phyloP scores from a whole-genome alignment of 169 alveolate species.

The Plasmodium blacklocki region DNA sequence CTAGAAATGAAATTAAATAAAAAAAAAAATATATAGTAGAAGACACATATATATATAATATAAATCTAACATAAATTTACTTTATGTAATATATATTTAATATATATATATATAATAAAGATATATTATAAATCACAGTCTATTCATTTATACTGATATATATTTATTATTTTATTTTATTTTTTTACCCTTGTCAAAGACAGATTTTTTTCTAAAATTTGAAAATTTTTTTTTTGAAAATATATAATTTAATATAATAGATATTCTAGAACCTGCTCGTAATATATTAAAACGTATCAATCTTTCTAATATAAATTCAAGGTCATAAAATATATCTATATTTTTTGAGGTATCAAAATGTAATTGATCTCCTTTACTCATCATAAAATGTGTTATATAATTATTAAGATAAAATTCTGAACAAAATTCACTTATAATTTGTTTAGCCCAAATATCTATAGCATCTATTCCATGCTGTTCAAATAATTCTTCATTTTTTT shows the following conservation, averaged over 20 bases:
- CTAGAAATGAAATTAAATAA: slow-evolving; percentile 4
- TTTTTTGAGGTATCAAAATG: slow-evolving; percentile 58
- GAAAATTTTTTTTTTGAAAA: slow-evolving; percentile 79
- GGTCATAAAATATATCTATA: slow-evolving; percentile 79
- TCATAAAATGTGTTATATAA: slow-evolving; percentile 55
- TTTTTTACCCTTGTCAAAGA: slow-evolving; percentile 40
- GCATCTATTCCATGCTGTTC: slow-evolving; percentile 79
- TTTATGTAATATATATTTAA: too few relatives aligned
- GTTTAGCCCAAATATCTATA: slow-evolving; percentile 87
- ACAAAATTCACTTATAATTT: slow-evolving; percentile 82
- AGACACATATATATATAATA: background rate
- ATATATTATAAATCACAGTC: background rate
- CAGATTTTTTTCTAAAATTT: slow-evolving; percentile 46
- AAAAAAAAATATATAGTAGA: background rate
- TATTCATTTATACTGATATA: background rate
- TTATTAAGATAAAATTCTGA: slow-evolving; percentile 76
- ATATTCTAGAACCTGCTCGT: slow-evolving; percentile 89
- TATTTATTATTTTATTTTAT: background rate
- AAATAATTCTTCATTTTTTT: slow-evolving; percentile 85
- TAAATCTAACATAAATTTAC: background rate
- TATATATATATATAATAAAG: background rate
- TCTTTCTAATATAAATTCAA: slow-evolving; percentile 76
- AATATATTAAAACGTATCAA: slow-evolving; percentile 83
- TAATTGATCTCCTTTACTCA: slow-evolving; percentile 13
- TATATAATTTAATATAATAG: slow-evolving; percentile 85